Evolutionary conservation across 2,329 filamentous ascomycete species (phyloP), one percentile per base, ranked within the genome.

Genomic region (Xylariaceae sp.): DNA sequence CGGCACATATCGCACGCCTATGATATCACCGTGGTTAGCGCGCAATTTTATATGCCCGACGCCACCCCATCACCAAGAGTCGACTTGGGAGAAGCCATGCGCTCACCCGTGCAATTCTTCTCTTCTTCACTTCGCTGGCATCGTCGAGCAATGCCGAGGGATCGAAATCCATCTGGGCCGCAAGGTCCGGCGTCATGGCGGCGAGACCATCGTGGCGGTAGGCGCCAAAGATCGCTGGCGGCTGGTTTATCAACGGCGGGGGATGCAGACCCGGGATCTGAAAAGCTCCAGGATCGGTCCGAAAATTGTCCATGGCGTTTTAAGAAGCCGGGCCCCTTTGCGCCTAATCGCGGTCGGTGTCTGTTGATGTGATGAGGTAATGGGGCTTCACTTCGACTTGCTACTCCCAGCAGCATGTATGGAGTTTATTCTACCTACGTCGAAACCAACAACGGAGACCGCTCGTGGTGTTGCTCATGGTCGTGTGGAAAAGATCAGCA

Each of bases 1-100:
- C 66, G 60, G 45, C 92, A 97, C 91, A 95, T 95, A 66, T 96
- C 91, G 74, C 91, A 96, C 50, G 91, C 91, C 88, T 91, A 53
- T 41, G 31, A 43, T 30, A 35, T 45, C 19, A 34, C 37, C 45
- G 41, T 44, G 32, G 53, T 61, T 46, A 61, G 57, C 41, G n/a
- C 26, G 12, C 39, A 47, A 48, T 35, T 7, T 26, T 11, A 29
- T 29, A 19, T 29, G 4, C 41, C 32, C 39, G 37, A 50, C 34
- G 32, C 43, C 29, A 34, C 40, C 48, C 39, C 2, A 50, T 42
- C 35, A 41, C 26, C 26, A 31, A 37, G 31, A 19, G 31, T 31
- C 32, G 19, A 34, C 47, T 35, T 39, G 32, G 47, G 31, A 42
- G 34, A 39, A 40, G 29, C 12, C 44, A 45, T 37, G 48, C 29